These are phyloP conservation scores for Penicillium fuscoglaucum DNA, from an alignment of 2,329 filamentous ascomycete species.

Conservation along the genomic window DNA sequence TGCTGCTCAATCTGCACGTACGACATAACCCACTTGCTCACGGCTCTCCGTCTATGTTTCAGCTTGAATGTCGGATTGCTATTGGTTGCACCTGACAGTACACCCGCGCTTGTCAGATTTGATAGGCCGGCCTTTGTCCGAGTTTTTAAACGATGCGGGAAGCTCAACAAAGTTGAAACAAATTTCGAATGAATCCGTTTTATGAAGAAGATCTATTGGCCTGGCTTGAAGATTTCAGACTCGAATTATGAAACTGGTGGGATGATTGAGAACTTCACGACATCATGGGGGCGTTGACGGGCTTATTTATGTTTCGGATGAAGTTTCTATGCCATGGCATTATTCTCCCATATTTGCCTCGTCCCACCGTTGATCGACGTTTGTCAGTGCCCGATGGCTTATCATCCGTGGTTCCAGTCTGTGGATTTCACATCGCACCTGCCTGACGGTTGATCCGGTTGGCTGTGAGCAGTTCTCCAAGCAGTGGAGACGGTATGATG, in stretches of 20 bases:
- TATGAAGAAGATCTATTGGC: conserved; percentile 26
- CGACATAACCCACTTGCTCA: conserved; percentile 37
- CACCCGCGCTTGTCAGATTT: conserved; percentile 30
- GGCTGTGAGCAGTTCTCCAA: conserved; percentile 33
- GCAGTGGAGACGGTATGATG: conserved; percentile 40
- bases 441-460: conserved; percentile 33
- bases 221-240: conserved; percentile 14
- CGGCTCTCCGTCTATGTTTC: conserved; percentile 36
- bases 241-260: conserved; percentile 33
- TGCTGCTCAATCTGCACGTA: conserved; percentile 20
- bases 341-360: conserved; percentile 25
- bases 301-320: conserved; percentile 45
- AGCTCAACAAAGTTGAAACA: conserved; percentile 25
- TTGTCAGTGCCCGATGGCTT: conserved; percentile 35
- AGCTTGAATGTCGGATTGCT: conserved; percentile 28
- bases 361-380: conserved; percentile 35
- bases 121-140: conserved; percentile 37
- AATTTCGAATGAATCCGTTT: conserved; percentile 22
- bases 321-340: conserved; percentile 28
- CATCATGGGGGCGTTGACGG: conserved; percentile 29
- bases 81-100: conserved; percentile 34
- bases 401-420: conserved; percentile 35
- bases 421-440: conserved; percentile 31
- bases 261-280: conserved; percentile 29
- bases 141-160: conserved; percentile 20